Evolutionary conservation across 1,284 basidiomycete genomes (phyloP).

Genomic region (Ustilago nuda): DNA sequence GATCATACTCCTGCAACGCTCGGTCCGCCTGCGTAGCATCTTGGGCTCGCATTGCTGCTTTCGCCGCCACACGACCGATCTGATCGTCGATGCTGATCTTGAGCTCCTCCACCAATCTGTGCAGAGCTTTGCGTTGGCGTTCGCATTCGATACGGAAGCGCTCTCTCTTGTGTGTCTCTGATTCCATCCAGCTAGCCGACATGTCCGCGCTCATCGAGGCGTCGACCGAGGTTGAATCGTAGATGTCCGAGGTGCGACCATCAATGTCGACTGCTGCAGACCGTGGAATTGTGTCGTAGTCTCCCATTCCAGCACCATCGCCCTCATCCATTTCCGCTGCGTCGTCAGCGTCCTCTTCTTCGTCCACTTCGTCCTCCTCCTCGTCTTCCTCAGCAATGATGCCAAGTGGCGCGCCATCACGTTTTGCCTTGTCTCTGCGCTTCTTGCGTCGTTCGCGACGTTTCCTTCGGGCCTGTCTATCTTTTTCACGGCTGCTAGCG

Average conservation of each 20-base stretch:
- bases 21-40: conserved; percentile 34
- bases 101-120: conserved; percentile 34
- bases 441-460: conserved; percentile 35
- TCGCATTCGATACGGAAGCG: conserved; percentile 35
- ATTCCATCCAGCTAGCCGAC: conserved; percentile 28
- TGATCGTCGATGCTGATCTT: conserved; percentile 42
- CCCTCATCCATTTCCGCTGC: background rate
- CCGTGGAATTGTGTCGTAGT: background rate
- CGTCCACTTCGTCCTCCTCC: conserved; percentile 42
- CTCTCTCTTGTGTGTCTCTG: conserved; percentile 32
- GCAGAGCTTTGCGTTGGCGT: conserved; percentile 35
- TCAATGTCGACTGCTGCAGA: background rate
- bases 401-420: conserved; percentile 32
- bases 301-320: background rate
- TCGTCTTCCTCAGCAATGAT: conserved; percentile 43
- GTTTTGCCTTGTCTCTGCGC: conserved; percentile 32
- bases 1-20: conserved; percentile 27
- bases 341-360: conserved; percentile 23
- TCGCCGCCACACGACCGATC: conserved; percentile 33
- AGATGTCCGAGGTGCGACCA: conserved; percentile 1
- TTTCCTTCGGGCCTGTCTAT: conserved; percentile 26
- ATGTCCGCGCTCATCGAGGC: conserved; percentile 37
- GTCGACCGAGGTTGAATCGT: conserved; percentile 23
- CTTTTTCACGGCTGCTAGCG: conserved; percentile 33
- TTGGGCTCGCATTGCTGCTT: conserved; percentile 18